Evolutionary conservation across 306 rosid species (phyloP), one percentile per base, ranked within the genome.

Genomic region (Inga laurina): DNA sequence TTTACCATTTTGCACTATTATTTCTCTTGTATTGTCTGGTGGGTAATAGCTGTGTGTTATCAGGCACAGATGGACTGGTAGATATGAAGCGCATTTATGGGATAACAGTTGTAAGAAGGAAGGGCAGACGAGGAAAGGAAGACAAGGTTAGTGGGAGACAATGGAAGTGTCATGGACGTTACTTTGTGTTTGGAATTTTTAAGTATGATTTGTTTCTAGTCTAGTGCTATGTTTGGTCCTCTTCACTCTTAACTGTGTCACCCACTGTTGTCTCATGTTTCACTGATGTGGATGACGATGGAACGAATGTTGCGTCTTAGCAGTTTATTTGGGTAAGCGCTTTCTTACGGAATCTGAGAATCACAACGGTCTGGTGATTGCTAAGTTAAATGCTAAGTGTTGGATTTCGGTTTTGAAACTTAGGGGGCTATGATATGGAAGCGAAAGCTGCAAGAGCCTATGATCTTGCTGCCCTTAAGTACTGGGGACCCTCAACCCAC

Each of bases 371-470:
- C n/a, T 7, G 32, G 45, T 2, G 74, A 32, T 45, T 82, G 37
- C 0, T 49, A 14, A 13, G 14, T 74, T 72, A 39, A 30, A 52
- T 48, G 0, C 72, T 21, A 18, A 22, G n/a, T 65, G 30, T 24
- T 74, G 32, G 62, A 37, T 52, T 82, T 45, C 4, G 18, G 4
- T 67, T 84, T 43, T 84, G 57, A 77, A 82, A 65, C 37, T 8
- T 72, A 96, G 99, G 99, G 24, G 99, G 99, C n/a, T 97, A 97
- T 84, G 99, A 97, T 85, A 94, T 91, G 98, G 99, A 97, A 86
- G 98, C 92, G 87, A 97, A 97, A 87, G 99, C 99, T 70, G 99
- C 99, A 22, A 97, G 97, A 82, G 95, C 99, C 35, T 97, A 97
- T 86, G 99, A 97, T 91, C 97, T 92, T 56, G 99, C 99, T 0